Evolutionary conservation across 768 basidiomycete genomes (phyloP), one percentile per base, ranked within the genome.

Genomic region (Xanthoconium stramineum): DNA sequence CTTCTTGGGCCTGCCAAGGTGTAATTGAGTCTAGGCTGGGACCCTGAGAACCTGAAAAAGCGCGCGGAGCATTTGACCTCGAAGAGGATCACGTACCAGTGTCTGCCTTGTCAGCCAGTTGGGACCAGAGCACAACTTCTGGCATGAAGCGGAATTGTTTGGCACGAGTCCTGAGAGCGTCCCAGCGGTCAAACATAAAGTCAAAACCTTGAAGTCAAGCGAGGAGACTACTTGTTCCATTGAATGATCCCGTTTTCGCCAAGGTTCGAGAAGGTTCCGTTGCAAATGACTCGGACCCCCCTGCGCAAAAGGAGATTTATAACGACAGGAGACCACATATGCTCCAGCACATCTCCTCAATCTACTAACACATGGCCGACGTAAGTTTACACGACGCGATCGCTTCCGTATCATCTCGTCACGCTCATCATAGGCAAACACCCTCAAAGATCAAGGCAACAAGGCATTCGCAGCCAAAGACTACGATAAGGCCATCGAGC

Each of bases 401-500:
- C 12, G 7, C n/a, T 6, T 35, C 37, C 39, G 11, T n/a, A 30
- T 32, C 50, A 8, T 48, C 56, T 46, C 46, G 40, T 77, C 75
- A 61, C 36, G 36, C 28, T 48, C 35, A 11, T 44, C 40, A 13
- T 57, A 82, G 81, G 78, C 75, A 47, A 76, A 79, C 69, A 75
- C 83, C 57, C 78, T 97, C 61, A 98, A 98, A 78, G 90, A 92
- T 68, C 84, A 84, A 68, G 95, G 94, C 66, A 98, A 98, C 81
- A 94, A 94, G 68, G 94, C 95, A 20, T 98, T 98, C 75, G 80
- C 89, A 38, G 91, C 91, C 53, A 97, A 94, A 71, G 84, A 97
- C 65, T 97, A 91, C 75, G 86, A 91, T 76, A 84, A 80, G 64
- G 94, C 95, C 8, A 90, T 91, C 77, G 81, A 88, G 67, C 75